A percentile compares a stretch with the other conserved stretches of the same genome.
These are phyloP conservation scores for Suaeda aralocaspica DNA, from an alignment of 148 eudicot species.

Conservation along the genomic window DNA sequence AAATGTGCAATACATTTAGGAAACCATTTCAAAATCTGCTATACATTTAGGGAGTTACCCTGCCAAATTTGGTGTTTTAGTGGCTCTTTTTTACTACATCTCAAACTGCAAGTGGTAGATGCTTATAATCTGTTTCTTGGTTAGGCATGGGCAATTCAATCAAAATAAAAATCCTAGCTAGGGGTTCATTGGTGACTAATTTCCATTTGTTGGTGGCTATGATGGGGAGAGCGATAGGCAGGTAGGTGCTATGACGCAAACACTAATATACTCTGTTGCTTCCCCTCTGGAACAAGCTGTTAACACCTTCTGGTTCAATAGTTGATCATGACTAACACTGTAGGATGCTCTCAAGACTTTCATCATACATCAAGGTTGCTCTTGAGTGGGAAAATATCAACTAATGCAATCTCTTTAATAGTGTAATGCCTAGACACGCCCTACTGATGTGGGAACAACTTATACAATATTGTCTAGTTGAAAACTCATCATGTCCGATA, in stretches of 20 bases:
- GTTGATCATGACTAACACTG: background rate
- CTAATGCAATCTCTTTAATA: background rate
- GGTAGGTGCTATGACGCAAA: background rate
- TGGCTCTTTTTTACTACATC: background rate
- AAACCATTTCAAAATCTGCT: background rate
- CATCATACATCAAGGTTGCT: background rate
- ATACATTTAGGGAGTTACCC: background rate
- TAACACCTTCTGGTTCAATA: background rate
- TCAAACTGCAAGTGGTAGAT: background rate
- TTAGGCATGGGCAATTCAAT: background rate
- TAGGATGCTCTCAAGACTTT: background rate
- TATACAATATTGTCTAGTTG: background rate
- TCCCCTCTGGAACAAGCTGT: background rate
- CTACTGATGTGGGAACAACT: background rate
- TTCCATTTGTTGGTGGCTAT: background rate
- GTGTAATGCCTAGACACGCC: background rate
- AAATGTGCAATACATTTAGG: background rate
- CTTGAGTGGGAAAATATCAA: background rate
- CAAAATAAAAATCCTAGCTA: background rate
- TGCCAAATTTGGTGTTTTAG: background rate
- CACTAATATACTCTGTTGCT: background rate
- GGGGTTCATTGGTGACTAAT: background rate
- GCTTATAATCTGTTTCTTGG: background rate
- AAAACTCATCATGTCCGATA: background rate
- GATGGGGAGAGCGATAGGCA: background rate